Percentiles rank a stretch among this genome's conserved stretches.
Evolutionary conservation across 371 early-diverging fungal species (phyloP).

Genomic region (Batkoa obscura): DNA sequence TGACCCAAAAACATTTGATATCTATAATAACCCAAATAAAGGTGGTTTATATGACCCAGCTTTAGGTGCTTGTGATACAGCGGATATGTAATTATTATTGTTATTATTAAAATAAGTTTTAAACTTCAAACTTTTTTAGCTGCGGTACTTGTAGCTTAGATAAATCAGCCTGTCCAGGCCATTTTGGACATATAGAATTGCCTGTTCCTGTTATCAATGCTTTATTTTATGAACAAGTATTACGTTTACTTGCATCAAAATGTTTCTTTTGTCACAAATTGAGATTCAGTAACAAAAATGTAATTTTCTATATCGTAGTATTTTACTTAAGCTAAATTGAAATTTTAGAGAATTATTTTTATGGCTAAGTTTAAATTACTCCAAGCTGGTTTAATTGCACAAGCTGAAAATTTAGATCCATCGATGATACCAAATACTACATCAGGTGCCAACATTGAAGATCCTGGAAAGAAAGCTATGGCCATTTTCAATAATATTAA

Average conservation of each 20-base stretch:
- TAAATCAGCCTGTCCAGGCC: conserved; percentile 85
- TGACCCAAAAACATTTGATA: conserved; percentile 81
- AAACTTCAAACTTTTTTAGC: conserved; percentile 16
- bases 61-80: conserved; percentile 80
- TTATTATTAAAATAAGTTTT: not conserved
- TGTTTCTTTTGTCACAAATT: conserved; percentile 89
- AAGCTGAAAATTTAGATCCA: conserved; percentile 63
- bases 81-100: conserved; percentile 33
- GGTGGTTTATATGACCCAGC: conserved; percentile 94
- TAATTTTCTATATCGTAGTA: not conserved
- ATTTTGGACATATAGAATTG: conserved; percentile 99
- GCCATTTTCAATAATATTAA: conserved; percentile 27
- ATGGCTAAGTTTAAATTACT: conserved; percentile 45
- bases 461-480: conserved; percentile 23
- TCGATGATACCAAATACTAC: conserved; percentile 18
- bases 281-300: conserved; percentile 27
- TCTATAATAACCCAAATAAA: conserved; percentile 71
- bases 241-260: conserved; percentile 61
- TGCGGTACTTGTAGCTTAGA: conserved; percentile 80
- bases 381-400: conserved; percentile 54
- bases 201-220: conserved; percentile 93
- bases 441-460: conserved; percentile 18
- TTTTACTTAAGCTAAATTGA: not conserved
- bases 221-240: conserved; percentile 74
- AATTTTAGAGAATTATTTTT: conserved; percentile 21